Conservation (phyloP, 2,329 filamentous ascomycete genomes). For the Ophiostoma quercus region DNA sequence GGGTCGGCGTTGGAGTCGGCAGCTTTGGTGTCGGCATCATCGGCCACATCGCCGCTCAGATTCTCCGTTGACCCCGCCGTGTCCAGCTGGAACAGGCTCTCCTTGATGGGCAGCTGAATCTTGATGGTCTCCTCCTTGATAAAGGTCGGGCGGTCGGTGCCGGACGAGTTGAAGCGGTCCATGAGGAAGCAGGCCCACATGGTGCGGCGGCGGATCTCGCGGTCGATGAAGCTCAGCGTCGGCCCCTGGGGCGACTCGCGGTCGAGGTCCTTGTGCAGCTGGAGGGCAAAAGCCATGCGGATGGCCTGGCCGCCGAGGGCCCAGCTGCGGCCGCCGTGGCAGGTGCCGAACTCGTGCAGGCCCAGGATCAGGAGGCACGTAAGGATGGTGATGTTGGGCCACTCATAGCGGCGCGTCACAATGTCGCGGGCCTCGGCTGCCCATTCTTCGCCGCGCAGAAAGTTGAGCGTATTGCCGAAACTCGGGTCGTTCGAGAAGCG, state of each 20-base stretch:
- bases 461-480: constrained; percentile 62
- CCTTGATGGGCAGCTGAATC: constrained; percentile 85
- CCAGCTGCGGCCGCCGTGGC: constrained; percentile 93
- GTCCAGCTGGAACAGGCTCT: constrained; percentile 83
- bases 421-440: constrained; percentile 82
- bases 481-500: constrained; percentile 87
- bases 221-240: constrained; percentile 80
- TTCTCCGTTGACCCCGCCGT: constrained; percentile 84
- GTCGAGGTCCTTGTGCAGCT: constrained; percentile 86
- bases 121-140: constrained; percentile 83
- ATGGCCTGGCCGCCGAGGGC: constrained; percentile 91
- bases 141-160: constrained; percentile 86
- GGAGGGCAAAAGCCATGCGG: constrained; percentile 92
- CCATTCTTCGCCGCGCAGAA: constrained; percentile 87
- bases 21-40: neutral
- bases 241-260: constrained; percentile 63
- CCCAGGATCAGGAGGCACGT: constrained; percentile 85
- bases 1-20: neutral
- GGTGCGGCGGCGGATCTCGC: constrained; percentile 83
- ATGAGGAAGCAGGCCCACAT: constrained; percentile 99
- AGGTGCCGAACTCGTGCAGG: constrained; percentile 93
- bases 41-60: constrained; percentile 52
- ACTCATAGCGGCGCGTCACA: constrained; percentile 80
- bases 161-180: constrained; percentile 96
- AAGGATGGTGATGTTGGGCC: constrained; percentile 91